Evolutionary conservation across 2,329 filamentous ascomycete genomes (phyloP).

Genomic region (Dothistroma pini): DNA sequence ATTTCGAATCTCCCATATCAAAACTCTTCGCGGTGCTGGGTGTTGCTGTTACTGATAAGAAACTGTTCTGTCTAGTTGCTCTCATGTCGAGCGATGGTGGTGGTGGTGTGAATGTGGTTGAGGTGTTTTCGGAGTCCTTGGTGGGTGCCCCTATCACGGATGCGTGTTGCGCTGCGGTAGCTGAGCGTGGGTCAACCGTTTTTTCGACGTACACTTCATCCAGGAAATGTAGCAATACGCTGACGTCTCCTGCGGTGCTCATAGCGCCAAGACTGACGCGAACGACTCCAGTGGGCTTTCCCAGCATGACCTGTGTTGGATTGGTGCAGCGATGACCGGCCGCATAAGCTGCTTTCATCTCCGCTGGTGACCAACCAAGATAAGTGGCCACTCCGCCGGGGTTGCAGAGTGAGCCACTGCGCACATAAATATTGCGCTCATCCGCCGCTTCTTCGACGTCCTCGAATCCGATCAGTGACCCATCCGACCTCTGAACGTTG

Average conservation of each 20-base stretch:
- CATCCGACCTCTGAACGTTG: slow-evolving; percentile 55
- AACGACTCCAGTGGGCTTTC: slow-evolving; percentile 58
- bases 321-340: slow-evolving; percentile 57
- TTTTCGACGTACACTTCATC: slow-evolving; percentile 30
- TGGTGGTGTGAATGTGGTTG: not conserved
- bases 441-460: slow-evolving; percentile 59
- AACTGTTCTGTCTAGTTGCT: slow-evolving; percentile 11
- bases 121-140: slow-evolving; percentile 9
- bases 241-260: slow-evolving; percentile 55
- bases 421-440: slow-evolving; percentile 54
- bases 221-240: slow-evolving; percentile 55
- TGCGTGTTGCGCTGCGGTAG: not conserved
- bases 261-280: slow-evolving; percentile 60
- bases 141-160: slow-evolving; percentile 4
- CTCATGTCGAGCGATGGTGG: slow-evolving; percentile 18
- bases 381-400: slow-evolving; percentile 49
- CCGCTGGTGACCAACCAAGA: slow-evolving; percentile 51
- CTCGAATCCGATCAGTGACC: slow-evolving; percentile 53
- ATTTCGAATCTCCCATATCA: slow-evolving; percentile 12
- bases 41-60: slow-evolving; percentile 11
- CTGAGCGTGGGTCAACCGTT: slow-evolving; percentile 9
- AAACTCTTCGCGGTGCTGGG: slow-evolving; percentile 21
- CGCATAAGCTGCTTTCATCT: slow-evolving; percentile 54
- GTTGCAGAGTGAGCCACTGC: slow-evolving; percentile 57
- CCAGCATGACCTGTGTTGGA: slow-evolving; percentile 52